Evolutionary conservation across 139 green algal species (phyloP).

Genomic region (Chlorella sp.): DNA sequence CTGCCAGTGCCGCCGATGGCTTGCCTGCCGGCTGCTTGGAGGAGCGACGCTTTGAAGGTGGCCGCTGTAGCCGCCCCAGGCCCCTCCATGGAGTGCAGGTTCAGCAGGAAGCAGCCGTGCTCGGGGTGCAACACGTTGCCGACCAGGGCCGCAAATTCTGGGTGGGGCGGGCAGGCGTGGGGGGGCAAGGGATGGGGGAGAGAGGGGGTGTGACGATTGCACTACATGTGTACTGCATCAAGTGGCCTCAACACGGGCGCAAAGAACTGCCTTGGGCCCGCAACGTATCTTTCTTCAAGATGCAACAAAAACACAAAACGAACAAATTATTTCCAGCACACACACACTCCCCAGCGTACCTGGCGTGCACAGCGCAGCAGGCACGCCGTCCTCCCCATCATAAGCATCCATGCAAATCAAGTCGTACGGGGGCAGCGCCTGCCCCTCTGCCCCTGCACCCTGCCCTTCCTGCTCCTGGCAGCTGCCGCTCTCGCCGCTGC

Average conservation of each 20-base stretch:
- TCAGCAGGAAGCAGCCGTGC: slow-evolving; percentile 62
- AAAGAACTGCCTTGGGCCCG: too few relatives aligned
- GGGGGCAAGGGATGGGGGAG: background rate
- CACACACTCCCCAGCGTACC: background rate
- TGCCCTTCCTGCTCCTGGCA: background rate
- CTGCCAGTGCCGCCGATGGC: background rate
- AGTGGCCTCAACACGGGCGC: too few relatives aligned
- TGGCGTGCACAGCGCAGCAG: slow-evolving; percentile 39
- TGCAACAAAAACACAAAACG: too few relatives aligned
- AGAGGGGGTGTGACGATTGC: background rate
- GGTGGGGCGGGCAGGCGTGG: background rate
- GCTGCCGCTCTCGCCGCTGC: background rate
- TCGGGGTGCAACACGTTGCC: slow-evolving; percentile 52
- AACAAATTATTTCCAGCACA: too few relatives aligned
- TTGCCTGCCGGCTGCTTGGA: background rate
- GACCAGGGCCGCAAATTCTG: slow-evolving; percentile 43
- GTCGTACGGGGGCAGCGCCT: slow-evolving; percentile 41
- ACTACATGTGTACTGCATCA: too few relatives aligned
- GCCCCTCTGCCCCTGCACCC: too few relatives aligned
- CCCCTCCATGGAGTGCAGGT: slow-evolving; percentile 42
- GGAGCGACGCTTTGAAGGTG: background rate
- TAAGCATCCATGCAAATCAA: slow-evolving; percentile 66
- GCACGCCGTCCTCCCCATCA: slow-evolving; percentile 63
- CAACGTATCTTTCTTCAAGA: too few relatives aligned
- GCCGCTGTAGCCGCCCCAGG: too few relatives aligned